These are phyloP conservation scores for Aspergillus latus DNA, from an alignment of 2,329 filamentous ascomycete genomes.

Conservation along the genomic window DNA sequence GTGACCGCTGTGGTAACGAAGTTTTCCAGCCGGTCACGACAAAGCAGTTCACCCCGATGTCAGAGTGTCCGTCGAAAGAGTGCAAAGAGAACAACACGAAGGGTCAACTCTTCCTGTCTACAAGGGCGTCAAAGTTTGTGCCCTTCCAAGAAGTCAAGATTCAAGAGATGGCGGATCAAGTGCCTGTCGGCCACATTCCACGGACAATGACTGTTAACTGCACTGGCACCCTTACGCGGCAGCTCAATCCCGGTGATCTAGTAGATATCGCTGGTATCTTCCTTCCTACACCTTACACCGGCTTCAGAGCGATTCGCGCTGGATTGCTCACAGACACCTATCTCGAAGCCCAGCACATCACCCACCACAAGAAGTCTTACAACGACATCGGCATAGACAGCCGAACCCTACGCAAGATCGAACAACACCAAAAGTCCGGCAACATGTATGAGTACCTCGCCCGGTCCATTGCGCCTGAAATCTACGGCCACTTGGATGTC, in stretches of 20 bases:
- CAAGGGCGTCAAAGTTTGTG: slow-evolving; percentile 93
- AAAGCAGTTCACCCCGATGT: slow-evolving; percentile 85
- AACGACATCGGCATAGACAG: slow-evolving; percentile 85
- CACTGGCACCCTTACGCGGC: slow-evolving; percentile 79
- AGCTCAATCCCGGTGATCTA: slow-evolving; percentile 90
- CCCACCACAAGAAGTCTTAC: slow-evolving; percentile 98
- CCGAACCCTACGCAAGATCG: slow-evolving; percentile 76
- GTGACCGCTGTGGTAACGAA: slow-evolving; percentile 92
- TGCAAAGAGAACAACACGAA: slow-evolving; percentile 89
- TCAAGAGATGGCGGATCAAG: slow-evolving; percentile 98
- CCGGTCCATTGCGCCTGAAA: slow-evolving; percentile 95
- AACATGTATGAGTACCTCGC: slow-evolving; percentile 95
- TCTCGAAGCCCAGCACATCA: slow-evolving; percentile 87
- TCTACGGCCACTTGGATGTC: slow-evolving; percentile 92
- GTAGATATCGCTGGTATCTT: slow-evolving; percentile 95
- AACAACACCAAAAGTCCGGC: slow-evolving; percentile 78
- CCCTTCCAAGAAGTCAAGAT: slow-evolving; percentile 99
- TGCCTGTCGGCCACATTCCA: slow-evolving; percentile 96
- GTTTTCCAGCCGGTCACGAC: slow-evolving; percentile 95
- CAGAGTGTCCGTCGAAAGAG: slow-evolving; percentile 83
- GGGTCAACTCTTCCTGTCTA: slow-evolving; percentile 89
- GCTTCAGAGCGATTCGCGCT: slow-evolving; percentile 94
- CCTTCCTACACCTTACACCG: slow-evolving; percentile 96
- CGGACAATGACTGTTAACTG: slow-evolving; percentile 86
- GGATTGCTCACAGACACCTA: slow-evolving; percentile 97